These are phyloP conservation scores for Solanum verrucosum DNA, from an alignment of 257 asterid genomes.

Conservation along the genomic window DNA sequence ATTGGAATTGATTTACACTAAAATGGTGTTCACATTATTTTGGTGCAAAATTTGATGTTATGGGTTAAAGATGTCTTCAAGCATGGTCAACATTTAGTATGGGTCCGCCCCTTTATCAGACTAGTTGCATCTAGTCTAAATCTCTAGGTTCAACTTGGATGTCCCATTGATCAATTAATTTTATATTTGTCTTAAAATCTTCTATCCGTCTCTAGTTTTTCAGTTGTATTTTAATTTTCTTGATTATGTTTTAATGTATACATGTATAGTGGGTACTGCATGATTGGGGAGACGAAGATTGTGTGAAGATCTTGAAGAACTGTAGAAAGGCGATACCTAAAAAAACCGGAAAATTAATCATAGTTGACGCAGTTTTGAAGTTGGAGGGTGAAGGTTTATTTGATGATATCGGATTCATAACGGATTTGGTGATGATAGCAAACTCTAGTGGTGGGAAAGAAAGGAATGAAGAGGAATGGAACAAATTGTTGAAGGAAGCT, in stretches of 20 bases:
- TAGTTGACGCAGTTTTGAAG: slow-evolving; percentile 1
- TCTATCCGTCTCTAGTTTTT: no score
- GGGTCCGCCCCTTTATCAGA: no score
- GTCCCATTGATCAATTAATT: no score
- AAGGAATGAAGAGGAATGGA: slow-evolving; percentile 9
- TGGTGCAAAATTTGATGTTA: no score
- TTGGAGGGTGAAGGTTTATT: not conserved
- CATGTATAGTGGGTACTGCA: not conserved
- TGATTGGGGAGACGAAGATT: slow-evolving; percentile 9
- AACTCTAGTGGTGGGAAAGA: not conserved
- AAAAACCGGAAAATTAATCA: not conserved
- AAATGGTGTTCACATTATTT: no score
- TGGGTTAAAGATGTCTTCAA: no score
- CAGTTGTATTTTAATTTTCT: no score
- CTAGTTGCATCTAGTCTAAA: no score
- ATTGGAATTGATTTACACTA: no score
- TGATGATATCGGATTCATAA: not conserved
- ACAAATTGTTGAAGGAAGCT: not conserved
- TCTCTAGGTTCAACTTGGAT: no score
- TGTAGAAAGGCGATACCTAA: not conserved
- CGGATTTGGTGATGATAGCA: not conserved
- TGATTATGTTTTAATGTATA: not conserved
- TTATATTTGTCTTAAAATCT: no score
- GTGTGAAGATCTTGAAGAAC: slow-evolving; percentile 5
- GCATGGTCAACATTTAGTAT: no score